Conservation (phyloP, 345 rosid species). For the Xanthoceras sorbifolium region DNA sequence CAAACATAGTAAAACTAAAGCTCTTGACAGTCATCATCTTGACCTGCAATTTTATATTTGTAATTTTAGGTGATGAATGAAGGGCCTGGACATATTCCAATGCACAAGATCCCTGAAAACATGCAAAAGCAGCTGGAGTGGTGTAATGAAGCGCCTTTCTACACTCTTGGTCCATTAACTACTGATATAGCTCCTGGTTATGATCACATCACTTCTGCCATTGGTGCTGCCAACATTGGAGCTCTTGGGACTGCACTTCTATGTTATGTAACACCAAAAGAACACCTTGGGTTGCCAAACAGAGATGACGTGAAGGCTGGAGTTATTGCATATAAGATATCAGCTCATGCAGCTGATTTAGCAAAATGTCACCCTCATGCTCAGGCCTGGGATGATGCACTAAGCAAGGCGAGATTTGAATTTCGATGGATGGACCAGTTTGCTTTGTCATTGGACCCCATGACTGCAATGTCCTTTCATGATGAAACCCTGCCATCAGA, state of each 20-base stretch:
- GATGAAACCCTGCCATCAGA: slow-evolving; percentile 97
- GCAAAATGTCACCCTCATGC: slow-evolving; percentile 96
- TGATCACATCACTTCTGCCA: slow-evolving; percentile 98
- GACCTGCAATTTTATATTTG: background rate
- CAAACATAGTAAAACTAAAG: background rate
- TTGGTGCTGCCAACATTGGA: slow-evolving; percentile 98
- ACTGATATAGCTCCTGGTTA: slow-evolving; percentile 98
- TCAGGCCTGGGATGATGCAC: slow-evolving; percentile 96
- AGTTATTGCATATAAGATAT: slow-evolving; percentile 93
- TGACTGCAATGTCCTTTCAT: slow-evolving; percentile 98
- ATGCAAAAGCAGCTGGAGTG: slow-evolving; percentile 98
- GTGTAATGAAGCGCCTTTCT: slow-evolving; percentile 99
- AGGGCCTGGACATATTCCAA: slow-evolving; percentile 95
- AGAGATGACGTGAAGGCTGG: slow-evolving; percentile 98
- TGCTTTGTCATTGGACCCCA: slow-evolving; percentile 94
- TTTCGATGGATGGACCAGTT: slow-evolving; percentile 99
- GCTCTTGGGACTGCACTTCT: slow-evolving; percentile 99
- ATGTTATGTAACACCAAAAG: slow-evolving; percentile 97
- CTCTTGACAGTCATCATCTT: background rate
- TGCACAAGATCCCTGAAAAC: slow-evolving; percentile 99
- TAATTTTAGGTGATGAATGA: slow-evolving; percentile 92
- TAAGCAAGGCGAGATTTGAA: slow-evolving; percentile 96
- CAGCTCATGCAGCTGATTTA: slow-evolving; percentile 98
- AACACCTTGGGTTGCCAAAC: slow-evolving; percentile 97
- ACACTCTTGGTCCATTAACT: slow-evolving; percentile 95